Evolutionary conservation across 2,329 filamentous ascomycete genomes (phyloP), one percentile per base, ranked within the genome.

Genomic region (Aaosphaeria arxii): DNA sequence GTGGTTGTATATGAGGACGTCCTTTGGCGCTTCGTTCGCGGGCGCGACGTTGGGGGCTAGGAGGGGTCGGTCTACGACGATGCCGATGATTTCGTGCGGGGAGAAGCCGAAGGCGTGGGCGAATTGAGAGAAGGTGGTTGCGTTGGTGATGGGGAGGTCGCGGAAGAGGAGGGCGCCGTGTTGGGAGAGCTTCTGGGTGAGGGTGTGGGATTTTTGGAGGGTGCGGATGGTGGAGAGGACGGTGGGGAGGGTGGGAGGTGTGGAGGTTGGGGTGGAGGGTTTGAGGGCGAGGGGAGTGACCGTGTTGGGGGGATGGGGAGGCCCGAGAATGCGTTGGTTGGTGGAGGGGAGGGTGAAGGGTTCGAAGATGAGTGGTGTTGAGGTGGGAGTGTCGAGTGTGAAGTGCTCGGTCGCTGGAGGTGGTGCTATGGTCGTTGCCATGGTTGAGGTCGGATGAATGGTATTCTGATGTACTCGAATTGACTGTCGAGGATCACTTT

Each of bases 21-120:
- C 69, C 52, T 75, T 76, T 1, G 75, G 74, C 2, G 74, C 68
- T 56, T 78, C 74, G 47, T 77, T 79, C 4, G 76, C 76, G 0
- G 76, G 75, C 2, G 72, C 71, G 1, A 76, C 71, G 47, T 75
- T 76, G 5, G 70, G 70, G 3, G 74, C 73, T 4, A 75, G 65
- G 3, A 71, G 38, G 1, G 75, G 75, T 39, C 77, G 59, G 42
- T 77, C 63, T 5, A 78, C 74, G 0, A 77, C 74, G 40, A 77
- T 78, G 0, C 76, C 76, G 43, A 79, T 79, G 47, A 77, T 77
- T 51, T 78, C 76, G 45, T 79, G 76, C 1, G 75, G 74, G 1
- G 54, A 62, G 51, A 70, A 76, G 0, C 74, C 74, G 52, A 79
- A 79, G 0, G 75, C 73, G 48, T 78, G 76, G 0, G 74, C 74